phyloP scores from a whole-genome alignment of 495 filamentous ascomycete genomes.

The Aspergillus affinis region DNA sequence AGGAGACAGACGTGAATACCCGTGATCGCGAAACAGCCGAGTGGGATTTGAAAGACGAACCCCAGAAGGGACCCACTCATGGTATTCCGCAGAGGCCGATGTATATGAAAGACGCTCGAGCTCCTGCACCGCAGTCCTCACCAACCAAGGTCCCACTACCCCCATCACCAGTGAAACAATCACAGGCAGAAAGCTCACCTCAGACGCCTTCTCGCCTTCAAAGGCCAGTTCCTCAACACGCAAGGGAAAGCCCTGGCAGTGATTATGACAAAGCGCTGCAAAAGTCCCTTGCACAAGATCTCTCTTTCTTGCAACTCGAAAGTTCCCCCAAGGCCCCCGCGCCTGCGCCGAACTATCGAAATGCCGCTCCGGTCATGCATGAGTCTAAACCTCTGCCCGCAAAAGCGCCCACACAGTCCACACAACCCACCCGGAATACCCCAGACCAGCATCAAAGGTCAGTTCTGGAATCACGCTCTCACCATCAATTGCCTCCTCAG shows the following conservation, averaged over 20 bases:
- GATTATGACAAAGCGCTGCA: constrained; percentile 62
- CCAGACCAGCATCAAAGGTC: constrained; percentile 24
- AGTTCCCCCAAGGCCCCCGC: constrained; percentile 18
- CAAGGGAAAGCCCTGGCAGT: constrained; percentile 35
- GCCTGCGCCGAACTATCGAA: constrained; percentile 16
- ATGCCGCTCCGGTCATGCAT: constrained; percentile 34
- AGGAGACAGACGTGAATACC: constrained; percentile 69
- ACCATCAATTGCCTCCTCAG: constrained; percentile 32
- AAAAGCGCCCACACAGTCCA: not conserved
- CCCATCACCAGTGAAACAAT: constrained; percentile 34
- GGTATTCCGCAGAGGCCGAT: constrained; percentile 16
- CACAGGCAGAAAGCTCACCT: constrained; percentile 36
- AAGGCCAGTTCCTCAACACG: constrained; percentile 29
- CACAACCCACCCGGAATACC: constrained; percentile 25
- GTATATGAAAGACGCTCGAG: constrained; percentile 15
- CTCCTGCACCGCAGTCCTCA: constrained; percentile 28
- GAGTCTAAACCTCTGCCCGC: constrained; percentile 28
- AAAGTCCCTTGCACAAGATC: constrained; percentile 59
- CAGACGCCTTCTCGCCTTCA: constrained; percentile 48
- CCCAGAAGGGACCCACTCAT: constrained; percentile 25
- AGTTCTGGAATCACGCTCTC: constrained; percentile 15
- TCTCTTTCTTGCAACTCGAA: constrained; percentile 49
- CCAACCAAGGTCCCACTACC: constrained; percentile 66
- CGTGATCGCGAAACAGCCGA: constrained; percentile 48
- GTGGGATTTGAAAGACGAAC: constrained; percentile 44